A percentile compares a stretch with the other conserved stretches of the same genome.
These are phyloP conservation scores for Brasenia schreberi DNA, from an alignment of 164 flowering plant species.

Conservation along the genomic window DNA sequence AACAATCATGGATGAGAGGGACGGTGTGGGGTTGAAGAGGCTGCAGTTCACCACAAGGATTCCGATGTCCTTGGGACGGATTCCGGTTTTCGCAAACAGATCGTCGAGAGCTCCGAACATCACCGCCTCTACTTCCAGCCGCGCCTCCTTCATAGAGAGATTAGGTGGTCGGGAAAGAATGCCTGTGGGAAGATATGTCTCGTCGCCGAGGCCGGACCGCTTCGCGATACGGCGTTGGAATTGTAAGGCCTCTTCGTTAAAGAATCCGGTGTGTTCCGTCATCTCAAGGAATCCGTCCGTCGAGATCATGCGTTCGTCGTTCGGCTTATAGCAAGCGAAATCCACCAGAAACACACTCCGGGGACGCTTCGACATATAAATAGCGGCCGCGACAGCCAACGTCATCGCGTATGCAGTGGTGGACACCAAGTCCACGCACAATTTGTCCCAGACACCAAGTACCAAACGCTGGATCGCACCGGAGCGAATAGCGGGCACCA, in stretches of 20 bases:
- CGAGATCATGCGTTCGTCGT: slow-evolving; percentile 43
- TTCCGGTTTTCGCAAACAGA: slow-evolving; percentile 48
- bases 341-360: slow-evolving; percentile 54
- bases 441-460: not conserved
- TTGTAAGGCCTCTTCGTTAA: slow-evolving; percentile 36
- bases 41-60: slow-evolving; percentile 79
- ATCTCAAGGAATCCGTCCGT: slow-evolving; percentile 40
- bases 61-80: slow-evolving; percentile 40
- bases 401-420: slow-evolving; percentile 13
- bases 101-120: slow-evolving; percentile 71
- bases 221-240: slow-evolving; percentile 44
- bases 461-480: slow-evolving; percentile 3
- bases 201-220: slow-evolving; percentile 73
- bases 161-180: slow-evolving; percentile 55
- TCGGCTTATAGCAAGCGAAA: slow-evolving; percentile 66
- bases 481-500: slow-evolving; percentile 3
- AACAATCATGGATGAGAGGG: slow-evolving; percentile 80
- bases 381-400: slow-evolving; percentile 17
- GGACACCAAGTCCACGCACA: slow-evolving; percentile 6
- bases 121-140: slow-evolving; percentile 69
- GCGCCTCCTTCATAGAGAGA: slow-evolving; percentile 49
- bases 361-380: slow-evolving; percentile 42
- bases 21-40: slow-evolving; percentile 76
- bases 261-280: slow-evolving; percentile 45
- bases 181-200: slow-evolving; percentile 57